Conservation (phyloP, 139 green algal genomes). For the Chlorella vulgaris region DNA sequence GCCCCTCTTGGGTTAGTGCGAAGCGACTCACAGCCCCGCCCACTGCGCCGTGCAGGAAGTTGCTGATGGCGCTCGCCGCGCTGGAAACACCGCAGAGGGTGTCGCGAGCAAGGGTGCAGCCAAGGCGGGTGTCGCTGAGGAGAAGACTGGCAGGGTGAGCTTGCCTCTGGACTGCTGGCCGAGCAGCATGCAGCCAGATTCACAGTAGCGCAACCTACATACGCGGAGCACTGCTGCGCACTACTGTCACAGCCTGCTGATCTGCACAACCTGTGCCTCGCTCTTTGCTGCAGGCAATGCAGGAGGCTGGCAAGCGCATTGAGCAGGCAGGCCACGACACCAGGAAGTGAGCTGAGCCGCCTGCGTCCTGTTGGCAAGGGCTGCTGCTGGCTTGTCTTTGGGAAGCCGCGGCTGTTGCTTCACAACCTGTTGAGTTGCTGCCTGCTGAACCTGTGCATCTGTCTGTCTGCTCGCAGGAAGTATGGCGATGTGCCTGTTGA, state of each 20-base stretch:
- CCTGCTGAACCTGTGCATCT: too few species aligned
- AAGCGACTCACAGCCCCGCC: too few species aligned
- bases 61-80: neutral
- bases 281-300: neutral
- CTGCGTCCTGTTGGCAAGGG: neutral
- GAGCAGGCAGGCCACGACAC: constrained; percentile 18
- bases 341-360: constrained; percentile 8
- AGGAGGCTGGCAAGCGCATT: constrained; percentile 12
- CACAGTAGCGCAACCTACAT: too few species aligned
- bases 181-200: too few species aligned
- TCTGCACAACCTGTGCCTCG: neutral
- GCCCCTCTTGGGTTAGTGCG: too few species aligned
- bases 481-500: neutral
- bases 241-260: too few species aligned
- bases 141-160: constrained; percentile 23
- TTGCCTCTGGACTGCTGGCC: too few species aligned
- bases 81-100: neutral
- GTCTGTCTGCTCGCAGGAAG: too few species aligned
- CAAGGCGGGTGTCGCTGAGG: constrained; percentile 3
- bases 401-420: too few species aligned
- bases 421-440: too few species aligned
- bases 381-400: too few species aligned
- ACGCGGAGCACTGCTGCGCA: neutral
- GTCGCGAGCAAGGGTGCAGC: neutral
- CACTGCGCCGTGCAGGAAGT: neutral